Percentiles rank a stretch among this genome's conserved stretches.
Evolutionary conservation across 176 grass and related monocot genomes (phyloP).

Genomic region (Carex scoparia): DNA sequence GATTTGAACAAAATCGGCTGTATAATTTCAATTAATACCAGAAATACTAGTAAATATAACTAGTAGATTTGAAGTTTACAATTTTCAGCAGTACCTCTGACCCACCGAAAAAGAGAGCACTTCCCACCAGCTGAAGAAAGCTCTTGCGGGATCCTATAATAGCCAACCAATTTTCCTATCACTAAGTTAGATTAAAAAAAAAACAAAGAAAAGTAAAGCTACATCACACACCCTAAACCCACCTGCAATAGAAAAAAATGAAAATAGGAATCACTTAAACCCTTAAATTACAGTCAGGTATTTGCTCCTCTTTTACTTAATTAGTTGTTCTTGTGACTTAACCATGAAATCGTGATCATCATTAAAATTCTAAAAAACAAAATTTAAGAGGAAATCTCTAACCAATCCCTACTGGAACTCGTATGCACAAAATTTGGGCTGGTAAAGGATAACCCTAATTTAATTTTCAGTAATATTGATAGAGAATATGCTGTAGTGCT

Average conservation of each 20-base stretch:
- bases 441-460: background rate
- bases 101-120: slow-evolving; percentile 76
- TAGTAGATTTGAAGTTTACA: background rate
- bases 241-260: background rate
- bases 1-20: background rate
- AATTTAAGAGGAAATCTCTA: background rate
- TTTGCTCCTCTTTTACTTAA: background rate
- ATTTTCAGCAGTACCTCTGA: slow-evolving; percentile 50
- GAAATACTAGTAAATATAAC: background rate
- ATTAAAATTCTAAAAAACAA: background rate
- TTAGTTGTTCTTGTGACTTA: background rate
- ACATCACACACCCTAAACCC: background rate
- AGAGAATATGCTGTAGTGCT: background rate
- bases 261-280: background rate
- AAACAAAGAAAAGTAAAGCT: background rate
- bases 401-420: background rate
- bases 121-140: slow-evolving; percentile 42
- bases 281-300: background rate
- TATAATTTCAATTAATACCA: background rate
- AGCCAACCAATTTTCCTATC: background rate
- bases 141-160: slow-evolving; percentile 71
- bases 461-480: background rate
- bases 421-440: background rate
- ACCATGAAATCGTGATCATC: background rate
- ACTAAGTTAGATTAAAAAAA: background rate